Evolutionary conservation across 139 green algal species (phyloP).

Genomic region (Coccomyxa sp.): DNA sequence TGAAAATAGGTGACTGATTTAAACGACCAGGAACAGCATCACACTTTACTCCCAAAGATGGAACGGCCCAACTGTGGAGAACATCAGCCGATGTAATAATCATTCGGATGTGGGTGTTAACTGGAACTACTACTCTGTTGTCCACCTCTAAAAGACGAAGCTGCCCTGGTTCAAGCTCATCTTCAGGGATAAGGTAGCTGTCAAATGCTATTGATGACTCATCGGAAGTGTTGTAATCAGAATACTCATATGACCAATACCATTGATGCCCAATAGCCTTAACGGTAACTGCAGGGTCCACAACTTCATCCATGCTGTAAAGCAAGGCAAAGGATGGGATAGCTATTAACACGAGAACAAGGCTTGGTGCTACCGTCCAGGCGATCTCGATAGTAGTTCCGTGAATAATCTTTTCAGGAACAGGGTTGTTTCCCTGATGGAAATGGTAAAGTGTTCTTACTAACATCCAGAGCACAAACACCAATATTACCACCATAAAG

Average conservation of each 20-base stretch:
- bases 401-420: constrained; percentile 56
- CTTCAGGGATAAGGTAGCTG: constrained; percentile 55
- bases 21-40: constrained; percentile 46
- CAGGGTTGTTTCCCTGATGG: constrained; percentile 31
- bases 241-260: constrained; percentile 59
- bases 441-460: constrained; percentile 47
- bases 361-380: constrained; percentile 51
- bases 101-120: constrained; percentile 42
- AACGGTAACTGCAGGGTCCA: constrained; percentile 48
- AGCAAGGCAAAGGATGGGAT: constrained; percentile 54
- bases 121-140: constrained; percentile 40
- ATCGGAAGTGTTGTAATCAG: constrained; percentile 49
- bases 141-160: constrained; percentile 39
- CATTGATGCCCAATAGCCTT: constrained; percentile 56
- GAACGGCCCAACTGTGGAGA: constrained; percentile 48
- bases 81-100: constrained; percentile 48
- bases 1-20: constrained; percentile 39
- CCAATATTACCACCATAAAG: constrained; percentile 42
- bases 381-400: constrained; percentile 52
- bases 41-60: constrained; percentile 46
- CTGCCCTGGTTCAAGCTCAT: constrained; percentile 36
- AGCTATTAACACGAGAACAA: constrained; percentile 59
- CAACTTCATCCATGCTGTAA: constrained; percentile 55
- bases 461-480: constrained; percentile 55
- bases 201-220: constrained; percentile 41